phyloP scores from a whole-genome alignment of 345 rosid genomes.

The rapeseed (Brassica napus) region Da-Ae NC_063437.1:954001-954500 shows the following conservation, averaged over 20 bases:
- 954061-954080: conserved; percentile 32
- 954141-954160: not conserved
- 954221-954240: not conserved
- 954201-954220: not conserved
- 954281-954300: not conserved
- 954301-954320: not conserved
- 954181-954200: not conserved
- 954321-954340: not conserved
- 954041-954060: conserved; percentile 20
- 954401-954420: not conserved
- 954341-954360: not conserved
- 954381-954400: not conserved
- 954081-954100: conserved; percentile 24
- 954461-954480: not conserved
- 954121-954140: not conserved
- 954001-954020: conserved; percentile 6
- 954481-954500: not conserved
- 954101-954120: not conserved
- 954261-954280: not conserved
- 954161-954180: not conserved
- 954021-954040: conserved; percentile 28
- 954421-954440: not conserved
- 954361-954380: not conserved
- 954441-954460: not conserved
- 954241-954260: not conserved